phyloP scores from a whole-genome alignment of 441 rosid genomes.

The Kokia cookei region DNA sequence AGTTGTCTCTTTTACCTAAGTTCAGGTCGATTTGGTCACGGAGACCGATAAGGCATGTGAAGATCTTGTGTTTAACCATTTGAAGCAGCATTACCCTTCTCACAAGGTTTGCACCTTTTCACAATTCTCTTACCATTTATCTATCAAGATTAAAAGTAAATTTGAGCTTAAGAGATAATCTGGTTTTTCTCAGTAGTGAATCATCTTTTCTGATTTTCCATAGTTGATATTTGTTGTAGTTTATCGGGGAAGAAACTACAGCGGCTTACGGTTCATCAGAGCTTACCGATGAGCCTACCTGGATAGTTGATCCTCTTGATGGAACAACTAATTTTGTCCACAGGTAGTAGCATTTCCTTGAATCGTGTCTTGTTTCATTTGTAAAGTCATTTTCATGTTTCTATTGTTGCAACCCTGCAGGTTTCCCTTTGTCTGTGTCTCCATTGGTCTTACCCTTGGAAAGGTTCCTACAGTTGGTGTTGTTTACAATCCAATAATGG shows the following conservation, averaged over 20 bases:
- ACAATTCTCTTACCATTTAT: background rate
- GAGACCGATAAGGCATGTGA: conserved; percentile 98
- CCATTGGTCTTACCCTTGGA: conserved; percentile 84
- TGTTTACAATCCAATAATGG: conserved; percentile 84
- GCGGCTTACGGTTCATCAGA: conserved; percentile 73
- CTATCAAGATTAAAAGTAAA: background rate
- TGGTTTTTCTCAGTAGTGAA: background rate
- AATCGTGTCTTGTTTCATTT: conserved; percentile 1
- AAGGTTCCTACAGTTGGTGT: conserved; percentile 85
- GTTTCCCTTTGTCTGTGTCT: conserved; percentile 83
- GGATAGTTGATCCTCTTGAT: conserved; percentile 99
- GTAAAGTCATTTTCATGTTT: background rate
- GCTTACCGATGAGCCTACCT: conserved; percentile 89
- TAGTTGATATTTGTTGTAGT: conserved; percentile 28
- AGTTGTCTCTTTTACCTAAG: background rate
- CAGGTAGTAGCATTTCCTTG: conserved; percentile 36
- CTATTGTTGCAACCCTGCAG: conserved; percentile 26
- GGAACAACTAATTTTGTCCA: conserved; percentile 98
- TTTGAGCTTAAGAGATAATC: background rate
- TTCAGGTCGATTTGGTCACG: conserved; percentile 93
- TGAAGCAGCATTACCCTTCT: conserved; percentile 51
- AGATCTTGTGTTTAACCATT: conserved; percentile 79
- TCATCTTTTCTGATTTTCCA: conserved; percentile 2
- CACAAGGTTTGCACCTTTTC: conserved; percentile 53
- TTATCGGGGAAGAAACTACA: conserved; percentile 96